These are phyloP conservation scores for Schizophyllum amplum DNA, from an alignment of 1,284 basidiomycete species.

Conservation along the genomic window DNA sequence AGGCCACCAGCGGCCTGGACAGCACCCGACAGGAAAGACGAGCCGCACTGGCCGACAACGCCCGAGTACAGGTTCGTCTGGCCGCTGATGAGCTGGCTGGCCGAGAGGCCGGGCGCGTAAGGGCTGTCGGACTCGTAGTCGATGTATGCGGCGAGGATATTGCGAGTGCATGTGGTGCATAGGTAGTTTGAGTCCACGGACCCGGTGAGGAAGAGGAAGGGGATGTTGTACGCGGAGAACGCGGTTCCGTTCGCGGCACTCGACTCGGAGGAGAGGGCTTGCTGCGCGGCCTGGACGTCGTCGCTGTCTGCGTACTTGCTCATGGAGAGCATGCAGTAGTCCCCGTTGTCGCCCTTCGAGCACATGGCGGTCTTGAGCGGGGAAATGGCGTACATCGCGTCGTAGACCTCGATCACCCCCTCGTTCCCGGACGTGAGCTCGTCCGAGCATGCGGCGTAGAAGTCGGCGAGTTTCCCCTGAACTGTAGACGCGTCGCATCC, in stretches of 20 bases:
- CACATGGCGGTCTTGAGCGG: conserved; percentile 68
- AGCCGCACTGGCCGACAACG: conserved; percentile 51
- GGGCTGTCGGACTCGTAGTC: conserved; percentile 60
- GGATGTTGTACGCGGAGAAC: conserved; percentile 56
- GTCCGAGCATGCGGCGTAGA: conserved; percentile 58
- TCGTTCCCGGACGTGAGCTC: conserved; percentile 56
- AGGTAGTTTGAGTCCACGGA: conserved; percentile 41
- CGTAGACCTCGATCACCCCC: conserved; percentile 60
- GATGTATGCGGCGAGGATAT: conserved; percentile 69
- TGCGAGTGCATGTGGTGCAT: conserved; percentile 78
- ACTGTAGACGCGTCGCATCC: conserved; percentile 48
- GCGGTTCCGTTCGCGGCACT: conserved; percentile 60
- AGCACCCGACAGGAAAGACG: conserved; percentile 52
- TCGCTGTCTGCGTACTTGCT: conserved; percentile 21
- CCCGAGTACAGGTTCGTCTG: conserved; percentile 61
- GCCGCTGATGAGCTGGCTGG: conserved; percentile 56
- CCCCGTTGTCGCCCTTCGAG: conserved; percentile 58
- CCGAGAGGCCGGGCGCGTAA: conserved; percentile 66
- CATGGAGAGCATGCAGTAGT: conserved; percentile 55
- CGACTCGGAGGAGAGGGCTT: conserved; percentile 13
- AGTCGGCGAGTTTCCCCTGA: conserved; percentile 53
- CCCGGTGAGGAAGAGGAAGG: conserved; percentile 73
- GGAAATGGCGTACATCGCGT: conserved; percentile 63
- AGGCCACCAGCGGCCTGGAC: conserved; percentile 64
- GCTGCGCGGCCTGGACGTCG: conserved; percentile 11